A percentile compares a stretch with the other conserved stretches of the same genome.
phyloP scores from a whole-genome alignment of 495 filamentous ascomycete genomes.

The Evansstolkia leycettana region DNA sequence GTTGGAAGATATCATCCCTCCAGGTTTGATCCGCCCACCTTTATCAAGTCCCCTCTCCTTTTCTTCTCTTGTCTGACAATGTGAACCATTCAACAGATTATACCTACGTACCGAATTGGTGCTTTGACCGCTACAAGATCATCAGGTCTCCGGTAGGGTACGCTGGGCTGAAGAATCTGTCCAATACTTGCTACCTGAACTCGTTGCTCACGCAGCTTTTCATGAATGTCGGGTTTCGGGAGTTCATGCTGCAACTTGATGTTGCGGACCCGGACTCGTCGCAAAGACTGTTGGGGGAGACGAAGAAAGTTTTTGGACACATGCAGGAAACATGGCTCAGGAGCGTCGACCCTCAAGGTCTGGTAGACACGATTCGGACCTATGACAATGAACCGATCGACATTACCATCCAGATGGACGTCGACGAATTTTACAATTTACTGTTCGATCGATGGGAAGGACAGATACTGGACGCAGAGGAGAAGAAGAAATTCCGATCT shows the following conservation, averaged over 20 bases:
- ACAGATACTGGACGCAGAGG: conserved; percentile 53
- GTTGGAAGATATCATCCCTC: conserved; percentile 39
- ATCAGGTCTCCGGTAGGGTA: conserved; percentile 68
- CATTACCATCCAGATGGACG: conserved; percentile 87
- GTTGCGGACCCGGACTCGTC: conserved; percentile 37
- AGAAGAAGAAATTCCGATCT: conserved; percentile 64
- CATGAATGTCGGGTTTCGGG: conserved; percentile 85
- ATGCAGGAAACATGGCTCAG: conserved; percentile 75
- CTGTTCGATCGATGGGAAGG: conserved; percentile 86
- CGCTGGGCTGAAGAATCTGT: conserved; percentile 75
- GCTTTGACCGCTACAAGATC: conserved; percentile 52
- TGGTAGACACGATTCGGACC: conserved; percentile 64
- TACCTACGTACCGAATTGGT: conserved; percentile 41
- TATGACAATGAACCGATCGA: conserved; percentile 82
- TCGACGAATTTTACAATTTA: conserved; percentile 93
- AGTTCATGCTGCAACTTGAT: conserved; percentile 63
- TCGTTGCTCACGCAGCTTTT: conserved; percentile 92
- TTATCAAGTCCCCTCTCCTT: conserved; percentile 3
- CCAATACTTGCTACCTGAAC: conserved; percentile 96
- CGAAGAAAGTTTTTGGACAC: conserved; percentile 66
- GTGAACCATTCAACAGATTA: conserved; percentile 22
- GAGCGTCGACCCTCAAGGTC: conserved; percentile 56
- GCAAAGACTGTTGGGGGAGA: conserved; percentile 62
- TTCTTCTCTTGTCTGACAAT: no score
- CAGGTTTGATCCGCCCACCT: conserved; percentile 19